Evolutionary conservation across 208 protist species (phyloP), one percentile per base, ranked within the genome.

Genomic region (Tritrichomonas foetus): DNA sequence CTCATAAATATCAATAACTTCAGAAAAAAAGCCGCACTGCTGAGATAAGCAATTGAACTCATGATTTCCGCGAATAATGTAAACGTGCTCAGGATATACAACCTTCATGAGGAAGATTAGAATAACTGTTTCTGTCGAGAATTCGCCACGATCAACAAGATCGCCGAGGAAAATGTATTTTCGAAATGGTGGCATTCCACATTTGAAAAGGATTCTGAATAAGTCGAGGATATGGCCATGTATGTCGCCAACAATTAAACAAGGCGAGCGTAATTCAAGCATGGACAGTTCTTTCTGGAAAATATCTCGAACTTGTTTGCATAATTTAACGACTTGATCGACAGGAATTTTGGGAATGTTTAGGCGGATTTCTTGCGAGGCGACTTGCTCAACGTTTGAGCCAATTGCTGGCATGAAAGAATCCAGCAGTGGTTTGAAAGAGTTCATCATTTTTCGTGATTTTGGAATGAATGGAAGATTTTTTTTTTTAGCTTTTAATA

Each of bases 31-130:
- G 41, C 97, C 97, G 93, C 97, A 98, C 2, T 97, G 96, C 97
- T 98, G 97, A 22, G 97, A 98, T 82, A 98, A 98, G 94, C 98
- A 97, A 72, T 97, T 94, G 50, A 93, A 96, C 94, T 98, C 98
- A 95, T 98, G 98, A 94, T 98, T 98, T 27, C 98, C 98, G 57
- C 98, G 95, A 16, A 98, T 93, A 1, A 98, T 94, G 27, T 97
- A 97, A 57, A 98, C 97, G 66, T 95, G 94, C 44, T 97, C 94
- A 44, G 97, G 97, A 53, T 98, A 98, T 14, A 53, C 2, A 36
- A 95, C 5, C 55, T 93, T 93, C 5, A 93, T 41, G 25, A 33
- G 30, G 8, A 33, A 39, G 2, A 93, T 41, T 66, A 39, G 66
- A 22, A 66, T 16, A 44, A 93, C 27, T 13, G 50, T 66, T 66